Base-by-base conservation (phyloP, 768 basidiomycete species). In the Kockovaella imperatae region DNA sequence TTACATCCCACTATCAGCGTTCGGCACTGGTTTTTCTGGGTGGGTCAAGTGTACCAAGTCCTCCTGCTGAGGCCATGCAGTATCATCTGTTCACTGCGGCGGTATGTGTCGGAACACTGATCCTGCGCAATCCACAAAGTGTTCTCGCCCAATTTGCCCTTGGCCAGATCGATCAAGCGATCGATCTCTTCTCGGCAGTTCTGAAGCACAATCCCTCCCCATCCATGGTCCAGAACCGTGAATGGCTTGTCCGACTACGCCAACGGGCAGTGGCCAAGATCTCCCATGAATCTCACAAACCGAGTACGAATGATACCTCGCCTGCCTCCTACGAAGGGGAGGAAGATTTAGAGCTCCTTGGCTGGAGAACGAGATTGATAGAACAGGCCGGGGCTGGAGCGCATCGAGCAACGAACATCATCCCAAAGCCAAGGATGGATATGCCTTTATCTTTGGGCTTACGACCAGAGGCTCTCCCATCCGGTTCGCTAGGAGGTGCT, bases 61-160 rank as follows among this genome's bases (percentile, higher is more conserved):
- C 11, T 20, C 21, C 21, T 38, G 18, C 31, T 32, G 31, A 32
- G 17, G 11, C 10, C 21, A 6, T 42, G 8, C 26, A 60, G 59
- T 61, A 61, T 25, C 59, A 61, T 47, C 40, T 50, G 5, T 61
- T 61, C 56, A 61, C 53, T 34, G 53, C 59, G 3, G 59, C 59
- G 3, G 50, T 55, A 10, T 61, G 59, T 41, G 26, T 61, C 5
- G 56, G 56, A 2, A 61, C 56, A 17, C 38, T 57, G 34, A 45
- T 57, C 18, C 40, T 61, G 10, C 32, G 28, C 20, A 51, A 44
- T 28, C 56, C 59, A 2, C 57, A 54, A 3, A 55, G 44, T 28
- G 45, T 39, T 11, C 40, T 57, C 20, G 43, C 47, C 7, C 45
- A 42, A 18, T 47, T 55, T 25, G 59, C 59, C 7, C 29, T 57